phyloP scores from a whole-genome alignment of 805 yeast genomes.

The Kazachstania bromeliacearum region DNA sequence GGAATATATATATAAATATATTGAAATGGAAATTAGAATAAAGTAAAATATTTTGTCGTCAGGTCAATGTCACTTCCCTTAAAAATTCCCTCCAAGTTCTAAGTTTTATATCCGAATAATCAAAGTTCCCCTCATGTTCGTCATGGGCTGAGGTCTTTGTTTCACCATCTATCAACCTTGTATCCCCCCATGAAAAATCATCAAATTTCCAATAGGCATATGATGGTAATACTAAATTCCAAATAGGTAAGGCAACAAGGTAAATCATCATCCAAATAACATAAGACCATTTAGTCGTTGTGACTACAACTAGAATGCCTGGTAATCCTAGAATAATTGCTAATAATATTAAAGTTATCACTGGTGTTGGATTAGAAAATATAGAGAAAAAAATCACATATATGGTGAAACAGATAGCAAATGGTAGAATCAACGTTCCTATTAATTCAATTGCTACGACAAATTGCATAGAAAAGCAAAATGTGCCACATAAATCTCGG shows the following conservation, averaged over 20 bases:
- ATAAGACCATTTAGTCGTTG: slow-evolving; percentile 66
- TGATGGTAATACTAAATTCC: slow-evolving; percentile 83
- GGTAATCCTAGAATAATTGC: slow-evolving; percentile 80
- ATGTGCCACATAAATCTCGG: slow-evolving; percentile 85
- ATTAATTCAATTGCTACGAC: slow-evolving; percentile 73
- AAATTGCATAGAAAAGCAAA: slow-evolving; percentile 92
- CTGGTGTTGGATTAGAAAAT: slow-evolving; percentile 65
- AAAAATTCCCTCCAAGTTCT: slow-evolving; percentile 94
- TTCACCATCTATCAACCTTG: slow-evolving; percentile 67
- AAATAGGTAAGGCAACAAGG: slow-evolving; percentile 74
- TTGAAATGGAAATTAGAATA: no score
- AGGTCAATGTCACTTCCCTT: slow-evolving; percentile 36
- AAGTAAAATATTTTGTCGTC: no score
- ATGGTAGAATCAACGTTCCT: slow-evolving; percentile 83
- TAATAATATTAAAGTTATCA: slow-evolving; percentile 64
- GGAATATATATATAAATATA: no score
- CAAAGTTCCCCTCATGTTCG: slow-evolving; percentile 70
- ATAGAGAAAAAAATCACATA: slow-evolving; percentile 69
- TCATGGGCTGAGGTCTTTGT: slow-evolving; percentile 33
- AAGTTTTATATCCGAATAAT: slow-evolving; percentile 83
- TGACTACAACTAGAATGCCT: slow-evolving; percentile 67
- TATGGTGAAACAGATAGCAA: slow-evolving; percentile 73
- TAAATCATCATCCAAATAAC: slow-evolving; percentile 73
- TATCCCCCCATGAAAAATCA: slow-evolving; percentile 95
- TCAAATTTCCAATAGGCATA: slow-evolving; percentile 94